phyloP scores from a whole-genome alignment of 1,284 basidiomycete species.

The Malassezia yamatoensis region DNA sequence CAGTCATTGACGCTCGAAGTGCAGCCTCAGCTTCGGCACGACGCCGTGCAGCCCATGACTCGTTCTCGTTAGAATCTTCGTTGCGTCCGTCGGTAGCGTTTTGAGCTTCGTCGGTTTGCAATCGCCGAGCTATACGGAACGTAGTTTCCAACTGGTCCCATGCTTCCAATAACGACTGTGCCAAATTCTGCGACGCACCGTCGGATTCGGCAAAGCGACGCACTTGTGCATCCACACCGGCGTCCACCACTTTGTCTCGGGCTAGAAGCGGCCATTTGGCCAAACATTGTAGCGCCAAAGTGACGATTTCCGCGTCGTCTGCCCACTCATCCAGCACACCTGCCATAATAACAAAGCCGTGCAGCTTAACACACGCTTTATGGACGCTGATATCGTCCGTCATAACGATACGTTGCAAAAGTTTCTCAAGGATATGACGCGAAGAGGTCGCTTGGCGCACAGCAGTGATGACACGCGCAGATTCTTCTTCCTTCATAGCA shows the following conservation, averaged over 20 bases:
- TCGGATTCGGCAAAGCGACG: slow-evolving; percentile 36
- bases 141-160: slow-evolving; percentile 68
- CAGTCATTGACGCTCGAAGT: slow-evolving; percentile 17
- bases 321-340: slow-evolving; percentile 72
- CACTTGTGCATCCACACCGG: slow-evolving; percentile 51
- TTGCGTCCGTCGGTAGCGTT: slow-evolving; percentile 20
- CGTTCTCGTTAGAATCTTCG: not conserved
- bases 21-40: slow-evolving; percentile 36
- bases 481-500: slow-evolving; percentile 64
- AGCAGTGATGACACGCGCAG: slow-evolving; percentile 77
- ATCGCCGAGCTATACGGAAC: slow-evolving; percentile 61
- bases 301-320: slow-evolving; percentile 63
- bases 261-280: slow-evolving; percentile 68
- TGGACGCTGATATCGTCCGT: slow-evolving; percentile 71
- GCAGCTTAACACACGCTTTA: slow-evolving; percentile 77
- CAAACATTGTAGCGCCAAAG: slow-evolving; percentile 52
- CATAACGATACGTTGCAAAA: slow-evolving; percentile 78
- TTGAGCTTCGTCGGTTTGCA: slow-evolving; percentile 36
- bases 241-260: slow-evolving; percentile 77
- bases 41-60: slow-evolving; percentile 14
- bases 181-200: slow-evolving; percentile 20
- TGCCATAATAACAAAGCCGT: slow-evolving; percentile 85
- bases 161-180: slow-evolving; percentile 57
- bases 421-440: slow-evolving; percentile 67
- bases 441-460: slow-evolving; percentile 75